Conservation (phyloP, 1,139 yeast genomes). For the Geotrichum macrosporum region DNA sequence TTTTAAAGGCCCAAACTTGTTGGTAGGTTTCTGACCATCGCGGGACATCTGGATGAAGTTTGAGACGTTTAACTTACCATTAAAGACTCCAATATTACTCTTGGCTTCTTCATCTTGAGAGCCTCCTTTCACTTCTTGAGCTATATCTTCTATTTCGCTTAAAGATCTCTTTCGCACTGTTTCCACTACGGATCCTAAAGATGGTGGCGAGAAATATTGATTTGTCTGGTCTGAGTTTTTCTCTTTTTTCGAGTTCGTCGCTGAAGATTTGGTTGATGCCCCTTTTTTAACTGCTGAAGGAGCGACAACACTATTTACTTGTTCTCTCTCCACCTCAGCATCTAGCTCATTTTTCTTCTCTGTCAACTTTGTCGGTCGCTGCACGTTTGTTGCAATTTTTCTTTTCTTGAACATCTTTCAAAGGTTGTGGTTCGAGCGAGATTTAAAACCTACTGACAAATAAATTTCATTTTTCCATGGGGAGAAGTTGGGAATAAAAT, state of each 20-base stretch:
- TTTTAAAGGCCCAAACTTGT: conserved; percentile 40
- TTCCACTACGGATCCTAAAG: neutral
- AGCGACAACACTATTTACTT: neutral
- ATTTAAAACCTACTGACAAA: too few species aligned
- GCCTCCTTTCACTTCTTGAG: too few species aligned
- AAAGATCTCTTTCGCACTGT: neutral
- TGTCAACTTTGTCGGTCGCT: conserved; percentile 12
- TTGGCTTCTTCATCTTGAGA: conserved; percentile 6
- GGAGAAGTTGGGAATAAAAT: too few species aligned
- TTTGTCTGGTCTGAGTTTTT: too few species aligned
- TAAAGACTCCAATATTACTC: conserved; percentile 16
- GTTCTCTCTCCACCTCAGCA: neutral
- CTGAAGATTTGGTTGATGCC: neutral
- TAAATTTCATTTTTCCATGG: too few species aligned
- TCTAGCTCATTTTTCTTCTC: conserved; percentile 8
- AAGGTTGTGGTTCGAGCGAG: too few species aligned
- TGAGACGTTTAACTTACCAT: conserved; percentile 18
- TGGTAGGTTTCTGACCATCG: neutral
- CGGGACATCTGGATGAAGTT: conserved; percentile 11
- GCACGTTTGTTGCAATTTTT: conserved; percentile 8
- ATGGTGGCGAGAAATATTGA: neutral
- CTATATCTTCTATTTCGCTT: conserved; percentile 1
- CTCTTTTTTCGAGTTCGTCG: too few species aligned
- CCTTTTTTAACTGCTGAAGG: conserved; percentile 8
- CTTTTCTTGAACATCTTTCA: conserved; percentile 17